Conservation (phyloP, 306 rosid genomes). For the Cotoneaster glaucophyllus region DNA sequence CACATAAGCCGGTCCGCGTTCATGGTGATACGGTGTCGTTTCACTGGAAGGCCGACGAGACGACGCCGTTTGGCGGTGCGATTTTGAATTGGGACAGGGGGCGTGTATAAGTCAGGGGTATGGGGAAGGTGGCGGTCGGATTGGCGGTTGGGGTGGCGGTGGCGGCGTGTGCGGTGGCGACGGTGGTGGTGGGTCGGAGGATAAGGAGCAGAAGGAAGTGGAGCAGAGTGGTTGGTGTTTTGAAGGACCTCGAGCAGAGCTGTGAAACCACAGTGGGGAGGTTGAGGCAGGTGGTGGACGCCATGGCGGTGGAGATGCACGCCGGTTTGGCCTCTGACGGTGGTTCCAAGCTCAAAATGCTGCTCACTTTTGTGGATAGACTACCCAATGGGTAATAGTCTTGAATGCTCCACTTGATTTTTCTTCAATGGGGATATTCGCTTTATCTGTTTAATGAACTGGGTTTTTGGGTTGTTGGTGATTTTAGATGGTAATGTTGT, state of each 20-base stretch:
- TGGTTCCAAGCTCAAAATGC: slow-evolving; percentile 97
- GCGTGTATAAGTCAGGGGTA: slow-evolving; percentile 12
- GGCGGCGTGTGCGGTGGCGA: slow-evolving; percentile 68
- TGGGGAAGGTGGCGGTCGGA: slow-evolving; percentile 67
- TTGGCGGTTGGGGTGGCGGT: slow-evolving; percentile 66
- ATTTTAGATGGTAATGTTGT: neutral
- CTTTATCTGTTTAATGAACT: neutral
- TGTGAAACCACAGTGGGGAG: slow-evolving; percentile 63
- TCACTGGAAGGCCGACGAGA: slow-evolving; percentile 31
- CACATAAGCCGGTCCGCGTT: neutral
- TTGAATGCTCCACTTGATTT: neutral
- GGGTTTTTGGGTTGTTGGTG: neutral
- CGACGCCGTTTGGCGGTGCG: slow-evolving; percentile 42
- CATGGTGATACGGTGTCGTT: slow-evolving; percentile 72
- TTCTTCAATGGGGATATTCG: neutral
- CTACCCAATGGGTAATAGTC: slow-evolving; percentile 78
- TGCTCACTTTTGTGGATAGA: slow-evolving; percentile 78
- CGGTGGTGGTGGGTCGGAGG: slow-evolving; percentile 64
- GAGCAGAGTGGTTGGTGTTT: slow-evolving; percentile 56
- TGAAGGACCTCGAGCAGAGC: slow-evolving; percentile 64
- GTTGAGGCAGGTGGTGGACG: slow-evolving; percentile 82
- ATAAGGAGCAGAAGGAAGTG: slow-evolving; percentile 71
- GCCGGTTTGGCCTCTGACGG: slow-evolving; percentile 96
- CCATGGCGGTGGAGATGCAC: slow-evolving; percentile 99
- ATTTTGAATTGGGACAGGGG: slow-evolving; percentile 28